Base-by-base conservation (phyloP, 306 rosid genomes). In the Begonia loranthoides region DNA sequence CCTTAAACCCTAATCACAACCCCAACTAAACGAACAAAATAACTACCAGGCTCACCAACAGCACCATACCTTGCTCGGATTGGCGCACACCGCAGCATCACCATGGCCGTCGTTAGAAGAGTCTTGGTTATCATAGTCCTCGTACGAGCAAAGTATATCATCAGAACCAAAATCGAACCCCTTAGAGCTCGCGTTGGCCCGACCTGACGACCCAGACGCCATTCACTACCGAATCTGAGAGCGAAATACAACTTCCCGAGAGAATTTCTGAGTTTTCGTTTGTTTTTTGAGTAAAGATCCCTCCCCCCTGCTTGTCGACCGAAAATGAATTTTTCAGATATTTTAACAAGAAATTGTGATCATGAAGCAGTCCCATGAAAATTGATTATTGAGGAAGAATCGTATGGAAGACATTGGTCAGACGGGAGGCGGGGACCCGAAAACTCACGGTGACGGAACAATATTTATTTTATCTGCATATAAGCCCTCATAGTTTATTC, bases 161-260 rank as follows among this genome's bases (percentile, higher is more conserved):
- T 76, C 94, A 17, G 96, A 50, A 15, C 57, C 76, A 44, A 78
- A 80, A 80, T 83, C 84, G 38, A 78, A 68, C 1, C 73, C 75
- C 50, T 80, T 82, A 13, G 92, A 74, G 41, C 61, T 74, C 21
- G 83, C 68, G 65, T 82, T 90, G 39, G 70, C 71, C 67, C 92
- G 81, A 65, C 64, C 72, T 39, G 83, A 66, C 0, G 95, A 82
- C 63, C 99, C 99, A 56, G 99, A 86, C 56, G 92, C 94, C 96
- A 87, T 87, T 45, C 43, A 51, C 52, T 56, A 41, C 45, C 47
- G 45, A 41, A 28, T 28, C 5, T 7, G 36, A 28, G 36, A 28
- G 36, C 36, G 9, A 28, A 28, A 28, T 28, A 28, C 36, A 28
- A 28, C 36, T 28, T 28, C 36, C 36, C 8, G 5, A 28, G 5